Percentiles rank a stretch among this genome's conserved stretches.
These are phyloP conservation scores for Vickermania ingenoplastis DNA, from an alignment of 208 protist genomes.

Conservation along the genomic window DNA sequence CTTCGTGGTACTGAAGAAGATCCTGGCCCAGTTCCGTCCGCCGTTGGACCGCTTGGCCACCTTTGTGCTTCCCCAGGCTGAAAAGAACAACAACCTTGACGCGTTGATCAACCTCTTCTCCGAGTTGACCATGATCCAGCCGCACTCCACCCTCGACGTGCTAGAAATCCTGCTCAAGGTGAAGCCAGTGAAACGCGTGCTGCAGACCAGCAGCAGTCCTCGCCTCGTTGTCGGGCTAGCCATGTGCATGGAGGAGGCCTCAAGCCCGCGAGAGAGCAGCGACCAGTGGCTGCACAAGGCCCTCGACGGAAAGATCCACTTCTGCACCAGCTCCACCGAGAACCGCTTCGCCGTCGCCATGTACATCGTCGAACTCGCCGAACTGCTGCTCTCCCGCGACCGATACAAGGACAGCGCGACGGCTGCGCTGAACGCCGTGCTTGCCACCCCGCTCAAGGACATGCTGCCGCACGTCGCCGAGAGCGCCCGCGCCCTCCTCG, in stretches of 20 bases:
- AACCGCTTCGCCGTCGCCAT: conserved; percentile 85
- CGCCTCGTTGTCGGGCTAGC: conserved; percentile 75
- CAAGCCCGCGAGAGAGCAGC: conserved; percentile 27
- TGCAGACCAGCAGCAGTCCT: conserved; percentile 56
- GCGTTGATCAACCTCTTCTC: conserved; percentile 67
- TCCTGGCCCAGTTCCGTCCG: conserved; percentile 47
- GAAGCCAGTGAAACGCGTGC: conserved; percentile 57
- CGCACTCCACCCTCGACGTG: conserved; percentile 52
- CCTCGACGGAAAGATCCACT: conserved; percentile 73
- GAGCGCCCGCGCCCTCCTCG: conserved; percentile 54
- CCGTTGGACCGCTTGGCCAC: conserved; percentile 48
- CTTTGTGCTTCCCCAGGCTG: conserved; percentile 57
- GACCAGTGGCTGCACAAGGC: conserved; percentile 79
- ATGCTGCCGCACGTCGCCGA: conserved; percentile 64
- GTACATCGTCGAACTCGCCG: conserved; percentile 76
- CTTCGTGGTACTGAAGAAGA: conserved; percentile 50
- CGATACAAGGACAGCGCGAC: conserved; percentile 78
- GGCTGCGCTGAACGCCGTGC: conserved; percentile 62
- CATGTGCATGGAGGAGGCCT: conserved; percentile 81
- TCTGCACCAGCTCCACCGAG: conserved; percentile 66
- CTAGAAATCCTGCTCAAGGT: conserved; percentile 63
- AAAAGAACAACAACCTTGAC: conserved; percentile 48
- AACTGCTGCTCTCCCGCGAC: conserved; percentile 70
- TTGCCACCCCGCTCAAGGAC: conserved; percentile 69
- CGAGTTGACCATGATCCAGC: conserved; percentile 55